Percentiles rank a stretch among this genome's conserved stretches.
These are phyloP conservation scores for Diphasiastrum complanatum DNA, from an alignment of 83 land plant genomes.

Conservation along the genomic window DNA sequence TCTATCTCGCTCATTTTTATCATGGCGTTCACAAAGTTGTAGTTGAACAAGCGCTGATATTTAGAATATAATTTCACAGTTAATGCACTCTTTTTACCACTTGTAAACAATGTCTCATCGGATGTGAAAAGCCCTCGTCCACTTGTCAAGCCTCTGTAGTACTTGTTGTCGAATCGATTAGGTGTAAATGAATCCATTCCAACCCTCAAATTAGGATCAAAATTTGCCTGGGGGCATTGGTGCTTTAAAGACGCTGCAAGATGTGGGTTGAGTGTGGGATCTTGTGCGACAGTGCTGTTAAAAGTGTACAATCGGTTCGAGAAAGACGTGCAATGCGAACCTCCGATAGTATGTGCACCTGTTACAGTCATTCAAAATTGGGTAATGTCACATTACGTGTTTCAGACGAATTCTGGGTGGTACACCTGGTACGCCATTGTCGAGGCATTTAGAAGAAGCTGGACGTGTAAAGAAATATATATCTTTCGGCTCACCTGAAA, in stretches of 20 bases:
- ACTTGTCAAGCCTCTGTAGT: slow-evolving; percentile 13
- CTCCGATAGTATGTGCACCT: slow-evolving; percentile 33
- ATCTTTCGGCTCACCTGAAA: background rate
- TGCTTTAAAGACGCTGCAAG: slow-evolving; percentile 6
- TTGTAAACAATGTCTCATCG: slow-evolving; percentile 12
- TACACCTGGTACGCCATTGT: no score
- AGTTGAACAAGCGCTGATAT: background rate
- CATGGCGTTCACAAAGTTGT: background rate
- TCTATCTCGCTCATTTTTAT: background rate
- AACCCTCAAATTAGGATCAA: background rate
- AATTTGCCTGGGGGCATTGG: slow-evolving; percentile 8
- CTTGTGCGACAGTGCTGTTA: no score
- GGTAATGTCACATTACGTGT: no score
- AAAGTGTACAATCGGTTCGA: slow-evolving; percentile 7
- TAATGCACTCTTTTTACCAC: background rate
- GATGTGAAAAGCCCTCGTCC: slow-evolving; percentile 7
- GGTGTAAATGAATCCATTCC: slow-evolving; percentile 23
- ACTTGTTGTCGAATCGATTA: slow-evolving; percentile 22
- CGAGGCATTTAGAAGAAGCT: no score
- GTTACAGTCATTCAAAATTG: no score
- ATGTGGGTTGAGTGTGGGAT: background rate
- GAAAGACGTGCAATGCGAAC: slow-evolving; percentile 14
- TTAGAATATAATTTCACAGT: background rate
- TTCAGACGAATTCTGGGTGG: no score
- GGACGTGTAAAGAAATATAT: background rate